Conservation (phyloP, 179 eudicot genomes). For the Carnegiea gigantea region DNA sequence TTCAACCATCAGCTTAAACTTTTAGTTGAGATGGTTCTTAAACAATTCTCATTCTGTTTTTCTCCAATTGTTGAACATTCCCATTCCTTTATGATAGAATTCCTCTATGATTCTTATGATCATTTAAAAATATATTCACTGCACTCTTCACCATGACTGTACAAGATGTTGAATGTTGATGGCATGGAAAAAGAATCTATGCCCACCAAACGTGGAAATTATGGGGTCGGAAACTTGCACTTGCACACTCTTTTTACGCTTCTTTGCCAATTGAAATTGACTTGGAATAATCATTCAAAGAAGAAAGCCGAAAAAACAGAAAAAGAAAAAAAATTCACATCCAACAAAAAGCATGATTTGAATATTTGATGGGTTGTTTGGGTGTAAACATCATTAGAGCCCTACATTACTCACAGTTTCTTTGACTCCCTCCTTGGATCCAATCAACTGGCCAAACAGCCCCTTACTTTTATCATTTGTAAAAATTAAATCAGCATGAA, state of each 20-base stretch:
- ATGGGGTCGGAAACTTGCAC: slow-evolving; percentile 8
- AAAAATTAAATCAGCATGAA: slow-evolving; percentile 3
- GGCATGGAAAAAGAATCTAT: slow-evolving; percentile 2
- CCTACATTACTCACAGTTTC: slow-evolving; percentile 8
- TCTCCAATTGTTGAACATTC: neutral
- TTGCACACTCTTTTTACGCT: neutral
- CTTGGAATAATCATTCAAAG: slow-evolving; percentile 1
- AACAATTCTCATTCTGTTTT: neutral
- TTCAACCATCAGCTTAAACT: too few relatives aligned
- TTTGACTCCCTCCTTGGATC: slow-evolving; percentile 32
- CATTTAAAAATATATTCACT: neutral
- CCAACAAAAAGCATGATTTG: neutral
- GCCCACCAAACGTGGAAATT: slow-evolving; percentile 7
- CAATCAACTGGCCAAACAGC: neutral
- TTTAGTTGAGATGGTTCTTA: too few relatives aligned
- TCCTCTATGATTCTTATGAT: neutral
- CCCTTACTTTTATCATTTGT: neutral
- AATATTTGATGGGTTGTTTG: slow-evolving; percentile 12
- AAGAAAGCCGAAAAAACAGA: neutral
- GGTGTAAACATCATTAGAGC: slow-evolving; percentile 13
- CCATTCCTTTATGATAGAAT: neutral
- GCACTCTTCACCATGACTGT: neutral
- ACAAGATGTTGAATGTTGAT: neutral
- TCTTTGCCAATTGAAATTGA: slow-evolving; percentile 2
- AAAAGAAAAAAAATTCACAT: neutral